Evolutionary conservation across 345 rosid genomes (phyloP), one percentile per base, ranked within the genome.

Genomic region (Linum trigynum): DNA sequence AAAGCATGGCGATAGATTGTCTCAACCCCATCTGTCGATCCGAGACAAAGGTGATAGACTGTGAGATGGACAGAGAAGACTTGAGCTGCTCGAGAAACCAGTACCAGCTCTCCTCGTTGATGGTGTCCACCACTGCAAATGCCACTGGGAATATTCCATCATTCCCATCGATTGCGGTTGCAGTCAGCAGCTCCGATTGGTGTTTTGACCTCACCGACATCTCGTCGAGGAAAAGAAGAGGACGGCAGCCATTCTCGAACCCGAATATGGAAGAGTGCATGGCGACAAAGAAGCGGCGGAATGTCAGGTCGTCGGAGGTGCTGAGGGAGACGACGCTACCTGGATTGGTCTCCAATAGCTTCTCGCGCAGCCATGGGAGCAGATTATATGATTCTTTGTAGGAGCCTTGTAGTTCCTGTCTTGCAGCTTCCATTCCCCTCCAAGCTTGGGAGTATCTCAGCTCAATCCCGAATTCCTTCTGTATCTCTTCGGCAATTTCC

Each of bases 161-260:
- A 32, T 73, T 68, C 53, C 76, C 76, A 63, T 73, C 76, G 15
- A 73, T 60, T 51, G 72, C 72, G 11, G 76, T 69, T 40, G 76
- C 76, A 40, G 71, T 73, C 45, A 73, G 68, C 65, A 73, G 39
- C 42, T 73, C 76, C 5, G 69, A 64, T 39, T 63, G 76, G 59
- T 73, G 58, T 38, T 73, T 67, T 3, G 72, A 68, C 36, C 64
- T 64, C 42, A 73, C 16, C 15, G 55, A 23, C 17, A 67, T 41
- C 8, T 71, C 17, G 50, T 73, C 76, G 59, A 73, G 76, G 50
- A 73, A 68, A 60, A 73, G 40, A 17, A 73, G 51, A 39, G 76
- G 76, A 12, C 72, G 72, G 15, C 76, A 73, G 9, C 69, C 76
- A 59, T 55, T 73, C 72, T 63, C 57, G 65, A 73, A 73, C 51